phyloP scores from a whole-genome alignment of 371 early-diverging fungal genomes.

The Lichtheimia hyalospora region DNA sequence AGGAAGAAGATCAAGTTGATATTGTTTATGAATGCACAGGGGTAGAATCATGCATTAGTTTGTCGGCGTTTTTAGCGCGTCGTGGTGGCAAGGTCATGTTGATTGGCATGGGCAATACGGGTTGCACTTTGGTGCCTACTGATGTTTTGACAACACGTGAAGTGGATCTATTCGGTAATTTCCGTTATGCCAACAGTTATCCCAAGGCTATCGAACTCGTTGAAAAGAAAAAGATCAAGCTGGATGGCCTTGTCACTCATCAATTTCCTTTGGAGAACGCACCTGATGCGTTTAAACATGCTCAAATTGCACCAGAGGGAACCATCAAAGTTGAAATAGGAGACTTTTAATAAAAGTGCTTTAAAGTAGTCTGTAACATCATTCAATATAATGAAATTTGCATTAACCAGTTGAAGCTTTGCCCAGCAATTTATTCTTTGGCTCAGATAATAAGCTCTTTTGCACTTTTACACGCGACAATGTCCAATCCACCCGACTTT shows the following conservation, averaged over 20 bases:
- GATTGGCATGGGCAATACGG: constrained; percentile 39
- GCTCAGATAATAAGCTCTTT: too few species aligned
- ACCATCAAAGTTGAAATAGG: constrained; percentile 24
- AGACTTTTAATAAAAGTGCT: constrained; percentile 9
- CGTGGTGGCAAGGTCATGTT: constrained; percentile 38
- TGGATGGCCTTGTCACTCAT: constrained; percentile 18
- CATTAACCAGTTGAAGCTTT: too few species aligned
- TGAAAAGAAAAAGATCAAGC: constrained; percentile 6
- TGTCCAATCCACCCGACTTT: not conserved
- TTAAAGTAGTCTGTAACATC: too few species aligned
- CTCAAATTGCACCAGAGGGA: constrained; percentile 11
- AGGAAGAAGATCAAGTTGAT: constrained; percentile 23
- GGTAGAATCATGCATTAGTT: constrained; percentile 37
- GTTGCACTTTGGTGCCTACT: constrained; percentile 34
- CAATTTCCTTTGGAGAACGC: constrained; percentile 19
- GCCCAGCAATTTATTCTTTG: too few species aligned
- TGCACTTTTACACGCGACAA: too few species aligned
- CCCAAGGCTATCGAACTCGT: constrained; percentile 19
- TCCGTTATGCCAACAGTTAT: constrained; percentile 25
- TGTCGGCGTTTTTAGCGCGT: constrained; percentile 34
- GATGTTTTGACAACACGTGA: constrained; percentile 43
- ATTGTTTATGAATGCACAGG: constrained; percentile 39
- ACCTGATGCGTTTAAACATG: constrained; percentile 14
- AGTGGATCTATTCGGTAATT: constrained; percentile 37
- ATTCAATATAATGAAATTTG: too few species aligned